A percentile compares a stretch with the other conserved stretches of the same genome.
These are phyloP conservation scores for Aspergillus fructus DNA, from an alignment of 2,329 filamentous ascomycete species.

Conservation along the genomic window DNA sequence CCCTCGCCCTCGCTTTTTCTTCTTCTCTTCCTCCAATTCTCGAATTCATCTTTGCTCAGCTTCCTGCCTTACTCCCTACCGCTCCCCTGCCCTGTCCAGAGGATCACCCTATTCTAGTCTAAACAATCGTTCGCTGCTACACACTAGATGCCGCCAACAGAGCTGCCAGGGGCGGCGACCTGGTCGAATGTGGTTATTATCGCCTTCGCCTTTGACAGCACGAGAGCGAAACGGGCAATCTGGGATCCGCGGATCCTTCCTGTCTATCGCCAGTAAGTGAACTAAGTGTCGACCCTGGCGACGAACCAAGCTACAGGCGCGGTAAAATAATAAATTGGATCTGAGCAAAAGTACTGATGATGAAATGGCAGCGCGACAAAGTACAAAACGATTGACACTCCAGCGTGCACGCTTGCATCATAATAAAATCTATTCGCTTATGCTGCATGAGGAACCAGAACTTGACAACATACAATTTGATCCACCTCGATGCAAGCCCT, in stretches of 20 bases:
- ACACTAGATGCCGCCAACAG: background rate
- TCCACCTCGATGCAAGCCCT: constrained; percentile 7
- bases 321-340: constrained; percentile 12
- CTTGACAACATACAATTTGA: constrained; percentile 9
- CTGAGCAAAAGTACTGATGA: constrained; percentile 12
- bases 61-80: background rate
- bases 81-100: background rate
- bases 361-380: constrained; percentile 9
- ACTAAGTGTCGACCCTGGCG: constrained; percentile 10
- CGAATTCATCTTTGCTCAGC: background rate
- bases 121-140: constrained; percentile 7
- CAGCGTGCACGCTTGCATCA: constrained; percentile 11
- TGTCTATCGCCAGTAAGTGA: constrained; percentile 11
- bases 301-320: constrained; percentile 9
- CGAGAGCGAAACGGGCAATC: constrained; percentile 24
- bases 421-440: constrained; percentile 8
- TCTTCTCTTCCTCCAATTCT: background rate
- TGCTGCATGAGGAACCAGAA: constrained; percentile 6
- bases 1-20: background rate
- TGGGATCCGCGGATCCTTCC: constrained; percentile 23
- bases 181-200: constrained; percentile 11
- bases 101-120: constrained; percentile 4
- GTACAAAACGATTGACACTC: constrained; percentile 6
- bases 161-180: constrained; percentile 20
- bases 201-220: constrained; percentile 21